Conservation (phyloP, 306 rosid species). For the Erythrophleum fordii region DNA sequence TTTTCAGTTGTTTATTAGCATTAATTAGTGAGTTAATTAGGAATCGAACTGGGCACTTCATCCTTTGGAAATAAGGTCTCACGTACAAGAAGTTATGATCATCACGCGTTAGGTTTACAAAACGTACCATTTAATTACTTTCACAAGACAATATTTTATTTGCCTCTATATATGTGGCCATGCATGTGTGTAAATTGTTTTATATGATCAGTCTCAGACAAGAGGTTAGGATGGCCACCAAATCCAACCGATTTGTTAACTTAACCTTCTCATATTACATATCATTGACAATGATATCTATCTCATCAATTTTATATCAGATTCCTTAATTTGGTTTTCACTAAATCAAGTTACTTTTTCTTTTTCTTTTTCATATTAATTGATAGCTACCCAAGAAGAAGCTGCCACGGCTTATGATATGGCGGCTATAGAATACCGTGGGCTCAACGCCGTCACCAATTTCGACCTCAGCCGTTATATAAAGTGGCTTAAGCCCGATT, state of each 20-base stretch:
- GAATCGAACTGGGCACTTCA: too few relatives aligned
- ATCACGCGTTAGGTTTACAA: not conserved
- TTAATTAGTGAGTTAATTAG: too few relatives aligned
- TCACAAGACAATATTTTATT: not conserved
- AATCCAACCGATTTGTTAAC: constrained; percentile 35
- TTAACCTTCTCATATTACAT: constrained; percentile 4
- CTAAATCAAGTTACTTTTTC: not conserved
- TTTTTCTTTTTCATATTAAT: not conserved
- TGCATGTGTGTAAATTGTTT: not conserved
- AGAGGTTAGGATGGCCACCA: constrained; percentile 21
- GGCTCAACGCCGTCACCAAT: constrained; percentile 92
- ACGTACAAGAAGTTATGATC: not conserved
- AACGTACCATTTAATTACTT: not conserved
- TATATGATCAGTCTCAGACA: constrained; percentile 22
- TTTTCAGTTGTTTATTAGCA: too few relatives aligned
- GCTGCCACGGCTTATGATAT: constrained; percentile 95
- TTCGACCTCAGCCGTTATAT: constrained; percentile 91
- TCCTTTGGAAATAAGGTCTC: too few relatives aligned
- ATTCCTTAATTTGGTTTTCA: not conserved
- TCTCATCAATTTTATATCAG: not conserved
- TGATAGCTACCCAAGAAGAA: constrained; percentile 93
- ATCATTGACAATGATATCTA: not conserved
- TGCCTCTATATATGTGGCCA: not conserved
- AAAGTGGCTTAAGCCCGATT: constrained; percentile 65
- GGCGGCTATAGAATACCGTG: constrained; percentile 96